These are phyloP conservation scores for Vachellia pachyceras DNA, from an alignment of 306 rosid genomes.

Conservation along the genomic window DNA sequence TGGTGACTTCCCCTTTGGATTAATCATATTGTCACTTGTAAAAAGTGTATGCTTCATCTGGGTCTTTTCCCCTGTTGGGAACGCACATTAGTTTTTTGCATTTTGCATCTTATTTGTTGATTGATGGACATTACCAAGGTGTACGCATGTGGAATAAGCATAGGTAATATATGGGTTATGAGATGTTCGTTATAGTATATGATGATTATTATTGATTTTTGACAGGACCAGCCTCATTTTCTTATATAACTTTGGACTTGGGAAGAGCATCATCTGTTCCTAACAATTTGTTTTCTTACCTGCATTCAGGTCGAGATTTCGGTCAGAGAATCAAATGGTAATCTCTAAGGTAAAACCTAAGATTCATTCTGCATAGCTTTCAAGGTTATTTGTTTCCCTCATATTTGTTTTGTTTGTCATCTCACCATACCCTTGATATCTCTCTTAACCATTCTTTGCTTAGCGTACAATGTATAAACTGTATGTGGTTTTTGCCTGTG, in stretches of 20 bases:
- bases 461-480: background rate
- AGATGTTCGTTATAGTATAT: background rate
- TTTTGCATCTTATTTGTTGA: constrained; percentile 3
- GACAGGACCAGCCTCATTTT: constrained; percentile 21
- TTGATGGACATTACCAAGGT: background rate
- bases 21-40: constrained; percentile 28
- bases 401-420: constrained; percentile 16
- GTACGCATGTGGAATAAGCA: constrained; percentile 1
- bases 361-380: constrained; percentile 23
- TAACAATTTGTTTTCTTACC: constrained; percentile 16
- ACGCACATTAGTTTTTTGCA: background rate
- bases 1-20: constrained; percentile 27
- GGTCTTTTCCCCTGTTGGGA: background rate
- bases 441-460: constrained; percentile 11
- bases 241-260: constrained; percentile 20
- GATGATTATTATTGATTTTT: constrained; percentile 16
- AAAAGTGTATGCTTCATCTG: constrained; percentile 18
- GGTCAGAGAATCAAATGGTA: constrained; percentile 7
- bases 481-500: constrained; percentile 14
- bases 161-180: constrained; percentile 3
- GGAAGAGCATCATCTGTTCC: constrained; percentile 20
- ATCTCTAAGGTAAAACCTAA: constrained; percentile 34
- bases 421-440: background rate
- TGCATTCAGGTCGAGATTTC: constrained; percentile 13
- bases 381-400: constrained; percentile 12